phyloP scores from a whole-genome alignment of 2,329 filamentous ascomycete species.

The Rhynchosporium graminicola region DNA sequence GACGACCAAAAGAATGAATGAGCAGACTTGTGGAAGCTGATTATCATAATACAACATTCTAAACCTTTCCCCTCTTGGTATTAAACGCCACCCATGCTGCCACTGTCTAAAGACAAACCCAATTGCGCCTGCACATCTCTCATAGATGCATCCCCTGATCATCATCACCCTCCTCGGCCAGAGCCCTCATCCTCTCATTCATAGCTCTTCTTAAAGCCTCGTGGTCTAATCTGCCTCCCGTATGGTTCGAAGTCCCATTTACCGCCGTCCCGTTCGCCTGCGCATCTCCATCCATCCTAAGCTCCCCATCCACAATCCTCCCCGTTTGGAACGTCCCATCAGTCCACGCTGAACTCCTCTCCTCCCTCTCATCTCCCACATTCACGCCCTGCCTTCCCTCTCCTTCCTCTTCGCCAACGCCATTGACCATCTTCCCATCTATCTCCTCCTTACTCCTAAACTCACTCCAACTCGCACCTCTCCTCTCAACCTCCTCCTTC shows the following conservation, averaged over 20 bases:
- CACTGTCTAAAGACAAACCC: neutral
- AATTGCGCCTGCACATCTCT: conserved; percentile 24
- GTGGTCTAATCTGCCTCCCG: conserved; percentile 55
- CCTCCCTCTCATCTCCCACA: conserved; percentile 13
- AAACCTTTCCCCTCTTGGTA: conserved; percentile 23
- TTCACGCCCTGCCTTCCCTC: conserved; percentile 9
- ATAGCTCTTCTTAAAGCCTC: conserved; percentile 59
- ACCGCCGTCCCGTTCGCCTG: conserved; percentile 17
- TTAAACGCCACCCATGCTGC: conserved; percentile 30
- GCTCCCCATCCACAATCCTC: conserved; percentile 52
- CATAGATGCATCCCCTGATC: conserved; percentile 65
- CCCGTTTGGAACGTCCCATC: conserved; percentile 67
- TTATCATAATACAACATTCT: neutral
- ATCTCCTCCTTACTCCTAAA: conserved; percentile 52
- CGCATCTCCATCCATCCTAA: conserved; percentile 46
- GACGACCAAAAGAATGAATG: too few relatives aligned
- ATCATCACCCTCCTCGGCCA: conserved; percentile 48
- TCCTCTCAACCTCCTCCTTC: conserved; percentile 59
- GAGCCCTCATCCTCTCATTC: conserved; percentile 54
- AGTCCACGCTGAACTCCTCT: conserved; percentile 50
- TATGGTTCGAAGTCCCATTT: conserved; percentile 24
- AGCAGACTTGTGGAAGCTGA: too few relatives aligned
- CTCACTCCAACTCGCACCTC: conserved; percentile 59
- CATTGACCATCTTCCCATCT: conserved; percentile 37
- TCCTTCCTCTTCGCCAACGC: conserved; percentile 21